Conservation (phyloP, 768 basidiomycete genomes). For the Auriculariales sp. region DNA sequence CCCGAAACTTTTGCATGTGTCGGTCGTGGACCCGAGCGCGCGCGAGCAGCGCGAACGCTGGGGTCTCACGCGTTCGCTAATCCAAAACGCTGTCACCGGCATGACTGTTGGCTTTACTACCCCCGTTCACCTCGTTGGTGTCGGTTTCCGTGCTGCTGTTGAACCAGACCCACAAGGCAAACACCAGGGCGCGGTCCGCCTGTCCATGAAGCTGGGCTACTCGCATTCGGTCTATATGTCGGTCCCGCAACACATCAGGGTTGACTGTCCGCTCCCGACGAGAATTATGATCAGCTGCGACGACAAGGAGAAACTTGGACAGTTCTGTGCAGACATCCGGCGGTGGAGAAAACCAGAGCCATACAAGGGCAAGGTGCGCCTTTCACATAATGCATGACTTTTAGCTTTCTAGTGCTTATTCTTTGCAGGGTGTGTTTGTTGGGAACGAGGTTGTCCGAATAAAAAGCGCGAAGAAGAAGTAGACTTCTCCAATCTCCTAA, state of each 20-base stretch:
- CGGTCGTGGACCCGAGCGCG: conserved; percentile 42
- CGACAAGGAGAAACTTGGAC: conserved; percentile 77
- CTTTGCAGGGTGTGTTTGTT: conserved; percentile 75
- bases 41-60: conserved; percentile 82
- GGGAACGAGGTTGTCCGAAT: conserved; percentile 86
- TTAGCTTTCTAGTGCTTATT: not conserved
- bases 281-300: conserved; percentile 71
- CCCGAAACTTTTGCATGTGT: conserved; percentile 20
- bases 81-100: conserved; percentile 78
- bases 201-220: conserved; percentile 88
- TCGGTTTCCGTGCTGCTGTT: conserved; percentile 80
- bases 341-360: conserved; percentile 84
- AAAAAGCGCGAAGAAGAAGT: conserved; percentile 93
- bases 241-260: conserved; percentile 69
- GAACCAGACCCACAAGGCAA: conserved; percentile 51
- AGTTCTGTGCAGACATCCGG: conserved; percentile 79
- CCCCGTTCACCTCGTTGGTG: conserved; percentile 81
- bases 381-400: conserved; percentile 1
- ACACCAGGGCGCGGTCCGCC: conserved; percentile 17
- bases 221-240: conserved; percentile 77
- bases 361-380: conserved; percentile 89
- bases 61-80: conserved; percentile 87
- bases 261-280: conserved; percentile 67
- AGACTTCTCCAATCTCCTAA: conserved; percentile 16
- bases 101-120: conserved; percentile 80